Conservation (phyloP, 768 basidiomycete species). For the Leccinum disarticulatum region DNA sequence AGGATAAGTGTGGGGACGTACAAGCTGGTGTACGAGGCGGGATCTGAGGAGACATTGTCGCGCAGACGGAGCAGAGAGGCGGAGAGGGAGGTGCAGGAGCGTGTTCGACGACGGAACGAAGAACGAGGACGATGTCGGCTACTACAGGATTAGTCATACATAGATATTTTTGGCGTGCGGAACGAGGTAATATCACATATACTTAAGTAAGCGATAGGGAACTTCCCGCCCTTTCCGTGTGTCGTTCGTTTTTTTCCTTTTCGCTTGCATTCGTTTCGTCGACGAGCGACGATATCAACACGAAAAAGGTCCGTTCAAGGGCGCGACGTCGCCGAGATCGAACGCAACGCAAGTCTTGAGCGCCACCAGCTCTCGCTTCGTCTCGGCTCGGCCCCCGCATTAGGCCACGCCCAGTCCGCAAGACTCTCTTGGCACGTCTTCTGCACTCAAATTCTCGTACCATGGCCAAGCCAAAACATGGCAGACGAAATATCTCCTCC, state of each 20-base stretch:
- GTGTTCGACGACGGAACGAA: conserved; percentile 50
- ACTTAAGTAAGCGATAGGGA: conserved; percentile 18
- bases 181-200: conserved; percentile 1
- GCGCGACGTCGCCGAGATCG: neutral
- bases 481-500: conserved; percentile 28
- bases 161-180: conserved; percentile 17
- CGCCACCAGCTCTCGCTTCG: neutral
- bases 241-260: neutral
- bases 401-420: conserved; percentile 34
- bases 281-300: neutral
- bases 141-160: conserved; percentile 19
- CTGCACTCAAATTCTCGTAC: conserved; percentile 32
- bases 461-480: conserved; percentile 57
- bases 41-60: conserved; percentile 57
- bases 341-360: neutral
- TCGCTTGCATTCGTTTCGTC: neutral
- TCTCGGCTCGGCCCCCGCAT: conserved; percentile 20
- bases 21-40: conserved; percentile 67
- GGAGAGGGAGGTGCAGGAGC: conserved; percentile 33
- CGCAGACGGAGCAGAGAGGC: conserved; percentile 38
- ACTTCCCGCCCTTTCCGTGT: conserved; percentile 10
- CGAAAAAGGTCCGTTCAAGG: neutral
- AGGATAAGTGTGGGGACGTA: conserved; percentile 61
- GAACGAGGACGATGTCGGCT: conserved; percentile 52
- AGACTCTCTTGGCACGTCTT: conserved; percentile 41